phyloP scores from a whole-genome alignment of 352 stramenopile genomes.

The Blastocystis sp. region DNA sequence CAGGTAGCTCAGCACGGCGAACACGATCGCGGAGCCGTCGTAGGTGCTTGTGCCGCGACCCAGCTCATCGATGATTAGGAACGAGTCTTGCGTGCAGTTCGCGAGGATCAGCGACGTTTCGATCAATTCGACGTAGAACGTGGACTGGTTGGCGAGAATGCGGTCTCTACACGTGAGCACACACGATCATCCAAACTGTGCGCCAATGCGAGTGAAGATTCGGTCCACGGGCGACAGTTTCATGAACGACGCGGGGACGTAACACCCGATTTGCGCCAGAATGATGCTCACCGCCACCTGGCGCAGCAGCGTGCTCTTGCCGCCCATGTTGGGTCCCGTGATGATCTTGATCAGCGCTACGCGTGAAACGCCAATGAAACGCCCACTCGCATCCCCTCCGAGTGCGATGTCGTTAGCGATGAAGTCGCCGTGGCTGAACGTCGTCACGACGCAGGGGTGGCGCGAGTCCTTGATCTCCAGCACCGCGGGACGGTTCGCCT shows the following conservation, averaged over 20 bases:
- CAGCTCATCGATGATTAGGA: slow-evolving; percentile 98
- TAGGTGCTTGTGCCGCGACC: slow-evolving; percentile 97
- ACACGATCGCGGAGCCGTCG: slow-evolving; percentile 95
- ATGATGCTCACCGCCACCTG: slow-evolving; percentile 96
- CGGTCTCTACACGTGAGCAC: slow-evolving; percentile 81
- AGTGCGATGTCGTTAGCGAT: slow-evolving; percentile 94
- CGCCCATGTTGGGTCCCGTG: slow-evolving; percentile 96
- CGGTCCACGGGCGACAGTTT: slow-evolving; percentile 93
- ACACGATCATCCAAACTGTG: slow-evolving; percentile 78
- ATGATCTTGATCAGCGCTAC: slow-evolving; percentile 77
- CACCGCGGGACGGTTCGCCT: slow-evolving; percentile 78
- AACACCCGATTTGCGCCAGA: slow-evolving; percentile 98
- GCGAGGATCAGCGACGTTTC: slow-evolving; percentile 96
- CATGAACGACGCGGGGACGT: slow-evolving; percentile 89
- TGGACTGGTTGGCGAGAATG: slow-evolving; percentile 96
- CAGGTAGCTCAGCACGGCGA: slow-evolving; percentile 92
- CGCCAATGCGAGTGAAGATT: slow-evolving; percentile 98
- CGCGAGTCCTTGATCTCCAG: slow-evolving; percentile 89
- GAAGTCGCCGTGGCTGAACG: slow-evolving; percentile 83
- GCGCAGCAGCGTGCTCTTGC: slow-evolving; percentile 95
- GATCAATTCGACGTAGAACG: slow-evolving; percentile 98
- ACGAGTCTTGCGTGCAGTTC: slow-evolving; percentile 89
- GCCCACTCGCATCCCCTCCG: slow-evolving; percentile 80
- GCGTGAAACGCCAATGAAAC: slow-evolving; percentile 75
- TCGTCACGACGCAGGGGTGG: slow-evolving; percentile 89